Evolutionary conservation across 495 filamentous ascomycete species (phyloP), one percentile per base, ranked within the genome.

Genomic region (Alectoria sarmentosa): DNA sequence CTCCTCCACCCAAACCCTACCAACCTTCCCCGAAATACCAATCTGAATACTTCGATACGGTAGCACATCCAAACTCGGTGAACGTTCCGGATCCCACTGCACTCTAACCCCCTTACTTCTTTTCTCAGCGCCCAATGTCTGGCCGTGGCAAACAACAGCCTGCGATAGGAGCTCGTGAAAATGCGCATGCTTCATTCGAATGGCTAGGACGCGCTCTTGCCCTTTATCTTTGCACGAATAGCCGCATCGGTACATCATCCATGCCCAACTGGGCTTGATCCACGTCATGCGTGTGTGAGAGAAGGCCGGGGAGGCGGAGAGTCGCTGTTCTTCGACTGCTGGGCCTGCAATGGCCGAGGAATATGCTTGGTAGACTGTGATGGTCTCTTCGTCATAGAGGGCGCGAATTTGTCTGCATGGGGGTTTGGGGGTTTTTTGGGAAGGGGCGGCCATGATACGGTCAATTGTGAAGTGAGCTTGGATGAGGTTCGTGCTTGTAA

Each of bases 331-430:
- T 23, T 69, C 17, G 13, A 88, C 75, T 19, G 83, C 86, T 14
- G 83, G 73, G 9, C 69, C 55, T 7, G 86, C 83, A 69, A 88
- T 87, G 58, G 69, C 38, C 52, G 69, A 54, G 36, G 73, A 74
- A 72, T 87, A 88, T 44, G 85, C 85, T 77, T 87, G 84, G 73
- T 87, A 88, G 67, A 88, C 78, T 1, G 82, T 84, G 58, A 88
- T 83, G 28, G 72, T 61, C 8, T 61, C 6, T 2, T 67, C 49
- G 56, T 75, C 75, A 73, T 80, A 78, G 52, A 66, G 65, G 48
- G 83, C 83, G 44, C 84, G 80, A 69, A 86, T 83, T 62, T 82
- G 80, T 49, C 78, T 76, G 73, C 79, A 79, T n/a, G 80, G 58
- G 28, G 10, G 13, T 23, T 14, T 2, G n/a, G 46, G n/a, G n/a